Conservation (phyloP, 2,329 filamentous ascomycete species). For the Verticillium klebahnii region DNA sequence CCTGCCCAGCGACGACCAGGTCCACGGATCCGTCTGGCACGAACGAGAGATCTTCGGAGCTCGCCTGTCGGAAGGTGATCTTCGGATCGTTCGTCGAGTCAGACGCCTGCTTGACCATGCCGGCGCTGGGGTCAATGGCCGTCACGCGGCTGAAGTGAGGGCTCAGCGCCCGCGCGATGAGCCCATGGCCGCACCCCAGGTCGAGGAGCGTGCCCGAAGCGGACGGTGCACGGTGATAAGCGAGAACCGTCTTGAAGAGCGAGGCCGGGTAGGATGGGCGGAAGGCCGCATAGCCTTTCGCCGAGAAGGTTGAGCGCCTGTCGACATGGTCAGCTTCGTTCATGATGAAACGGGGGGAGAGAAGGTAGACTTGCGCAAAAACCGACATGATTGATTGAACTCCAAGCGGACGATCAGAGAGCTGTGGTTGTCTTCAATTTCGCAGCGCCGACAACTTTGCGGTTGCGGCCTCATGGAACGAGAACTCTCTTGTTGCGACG, state of each 20-base stretch:
- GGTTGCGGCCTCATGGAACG: background rate
- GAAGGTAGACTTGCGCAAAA: conserved; percentile 34
- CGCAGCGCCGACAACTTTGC: background rate
- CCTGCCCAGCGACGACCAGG: conserved; percentile 45
- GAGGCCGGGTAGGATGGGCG: conserved; percentile 53
- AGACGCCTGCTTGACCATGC: conserved; percentile 51
- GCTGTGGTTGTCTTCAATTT: background rate
- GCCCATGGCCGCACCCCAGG: conserved; percentile 60
- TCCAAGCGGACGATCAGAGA: background rate
- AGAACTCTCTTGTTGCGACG: background rate
- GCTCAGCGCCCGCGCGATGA: conserved; percentile 49
- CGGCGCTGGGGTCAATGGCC: conserved; percentile 52
- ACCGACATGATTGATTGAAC: conserved; percentile 35
- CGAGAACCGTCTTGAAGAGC: conserved; percentile 49
- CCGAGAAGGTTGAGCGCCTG: conserved; percentile 52
- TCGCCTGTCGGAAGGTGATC: conserved; percentile 43
- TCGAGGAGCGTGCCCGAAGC: conserved; percentile 41
- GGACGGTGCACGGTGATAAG: background rate
- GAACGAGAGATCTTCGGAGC: conserved; percentile 50
- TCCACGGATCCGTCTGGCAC: conserved; percentile 46
- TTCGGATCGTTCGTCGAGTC: conserved; percentile 34
- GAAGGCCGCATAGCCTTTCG: conserved; percentile 54
- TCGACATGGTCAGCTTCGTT: conserved; percentile 8
- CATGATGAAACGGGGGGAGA: background rate
- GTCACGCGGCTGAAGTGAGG: conserved; percentile 45